phyloP scores from a whole-genome alignment of 192 early-diverging fungal species.

The Backusella sp. region DNA sequence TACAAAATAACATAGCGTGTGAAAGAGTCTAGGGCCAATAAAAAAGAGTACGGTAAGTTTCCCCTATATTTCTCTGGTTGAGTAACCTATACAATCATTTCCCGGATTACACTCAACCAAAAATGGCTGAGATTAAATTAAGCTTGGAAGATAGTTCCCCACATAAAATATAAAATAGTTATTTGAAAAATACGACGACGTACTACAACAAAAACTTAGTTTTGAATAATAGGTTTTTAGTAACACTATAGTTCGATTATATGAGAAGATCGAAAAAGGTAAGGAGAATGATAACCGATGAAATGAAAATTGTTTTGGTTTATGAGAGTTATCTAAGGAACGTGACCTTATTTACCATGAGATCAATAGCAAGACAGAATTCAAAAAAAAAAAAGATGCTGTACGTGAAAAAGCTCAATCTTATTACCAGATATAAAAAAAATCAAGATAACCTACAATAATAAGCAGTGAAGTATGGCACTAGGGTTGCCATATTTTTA shows the following conservation, averaged over 20 bases:
- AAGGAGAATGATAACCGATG: neutral
- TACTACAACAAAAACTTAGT: neutral
- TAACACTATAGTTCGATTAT: no score
- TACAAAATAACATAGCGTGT: neutral
- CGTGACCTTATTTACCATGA: neutral
- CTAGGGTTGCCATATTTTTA: no score
- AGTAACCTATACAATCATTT: neutral
- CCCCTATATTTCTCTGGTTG: neutral
- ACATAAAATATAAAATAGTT: neutral
- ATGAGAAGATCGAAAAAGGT: neutral
- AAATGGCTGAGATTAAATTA: neutral
- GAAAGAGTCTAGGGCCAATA: neutral
- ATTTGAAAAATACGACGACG: neutral
- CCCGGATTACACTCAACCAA: neutral
- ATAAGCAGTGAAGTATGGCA: no score
- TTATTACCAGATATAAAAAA: no score
- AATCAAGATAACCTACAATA: no score
- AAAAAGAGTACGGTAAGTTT: neutral
- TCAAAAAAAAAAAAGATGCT: neutral
- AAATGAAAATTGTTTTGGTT: neutral
- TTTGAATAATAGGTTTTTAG: neutral
- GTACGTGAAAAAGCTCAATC: no score
- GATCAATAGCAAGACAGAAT: neutral
- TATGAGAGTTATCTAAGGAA: neutral
- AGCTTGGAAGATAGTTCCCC: neutral